Conservation (phyloP, 140 eudicot genomes). For the Anethum foeniculum region DNA sequence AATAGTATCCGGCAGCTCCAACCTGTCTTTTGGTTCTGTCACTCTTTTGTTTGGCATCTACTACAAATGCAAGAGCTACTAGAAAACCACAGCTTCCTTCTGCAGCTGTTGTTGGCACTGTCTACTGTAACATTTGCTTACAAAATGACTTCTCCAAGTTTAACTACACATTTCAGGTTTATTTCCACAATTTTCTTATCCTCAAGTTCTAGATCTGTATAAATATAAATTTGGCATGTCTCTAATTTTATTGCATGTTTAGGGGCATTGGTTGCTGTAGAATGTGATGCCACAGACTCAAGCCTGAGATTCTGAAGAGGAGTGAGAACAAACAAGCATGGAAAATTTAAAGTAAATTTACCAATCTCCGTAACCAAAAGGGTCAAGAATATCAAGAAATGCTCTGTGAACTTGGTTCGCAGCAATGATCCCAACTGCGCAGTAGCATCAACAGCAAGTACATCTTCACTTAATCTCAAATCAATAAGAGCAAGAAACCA, state of each 20-base stretch:
- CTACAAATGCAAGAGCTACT: conserved; percentile 11
- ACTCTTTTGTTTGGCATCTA: conserved; percentile 8
- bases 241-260: background rate
- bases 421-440: conserved; percentile 59
- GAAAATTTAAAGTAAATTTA: conserved; percentile 51
- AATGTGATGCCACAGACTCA: conserved; percentile 36
- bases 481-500: conserved; percentile 31
- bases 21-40: conserved; percentile 18
- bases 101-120: no score
- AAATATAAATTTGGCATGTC: background rate
- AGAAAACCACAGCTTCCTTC: conserved; percentile 18
- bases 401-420: conserved; percentile 48
- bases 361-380: conserved; percentile 48
- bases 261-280: conserved; percentile 82
- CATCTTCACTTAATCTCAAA: conserved; percentile 48
- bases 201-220: background rate
- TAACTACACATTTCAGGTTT: conserved; percentile 80
- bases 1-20: no score
- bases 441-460: conserved; percentile 21
- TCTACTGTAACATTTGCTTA: no score
- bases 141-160: no score
- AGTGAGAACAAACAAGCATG: conserved; percentile 56
- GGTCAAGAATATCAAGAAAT: conserved; percentile 36
- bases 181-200: background rate
- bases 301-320: conserved; percentile 30